Evolutionary conservation across 1,284 basidiomycete genomes (phyloP).

Genomic region (Cutaneotrichosporon cyanovorans): DNA sequence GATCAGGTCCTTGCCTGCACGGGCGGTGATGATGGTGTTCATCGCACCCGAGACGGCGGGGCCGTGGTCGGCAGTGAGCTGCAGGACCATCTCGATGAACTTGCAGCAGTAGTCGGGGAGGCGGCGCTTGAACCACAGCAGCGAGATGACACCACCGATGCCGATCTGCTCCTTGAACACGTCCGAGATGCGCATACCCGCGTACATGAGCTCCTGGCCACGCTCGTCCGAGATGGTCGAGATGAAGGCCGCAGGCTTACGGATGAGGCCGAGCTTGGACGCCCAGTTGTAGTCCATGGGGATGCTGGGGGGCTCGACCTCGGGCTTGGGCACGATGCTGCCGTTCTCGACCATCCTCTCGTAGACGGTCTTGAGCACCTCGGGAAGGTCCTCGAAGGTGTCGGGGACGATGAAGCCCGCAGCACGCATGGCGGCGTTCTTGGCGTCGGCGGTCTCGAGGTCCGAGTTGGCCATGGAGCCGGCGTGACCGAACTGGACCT

Average conservation of each 20-base stretch:
- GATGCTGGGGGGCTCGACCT: conserved; percentile 87
- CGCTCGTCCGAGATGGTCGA: conserved; percentile 99
- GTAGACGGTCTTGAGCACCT: conserved; percentile 76
- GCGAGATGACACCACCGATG: conserved; percentile 89
- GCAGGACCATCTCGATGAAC: conserved; percentile 99
- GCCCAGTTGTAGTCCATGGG: conserved; percentile 99
- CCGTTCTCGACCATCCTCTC: conserved; percentile 69
- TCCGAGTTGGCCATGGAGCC: conserved; percentile 98
- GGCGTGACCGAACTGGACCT: conserved; percentile 98
- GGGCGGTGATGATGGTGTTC: conserved; percentile 98
- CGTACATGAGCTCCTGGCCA: conserved; percentile 95
- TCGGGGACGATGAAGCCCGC: conserved; percentile 96
- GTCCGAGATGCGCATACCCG: conserved; percentile 97
- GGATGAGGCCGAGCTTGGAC: conserved; percentile 92
- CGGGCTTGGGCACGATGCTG: conserved; percentile 62
- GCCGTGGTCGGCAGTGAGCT: conserved; percentile 97
- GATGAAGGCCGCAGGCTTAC: conserved; percentile 98
- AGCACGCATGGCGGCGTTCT: conserved; percentile 90
- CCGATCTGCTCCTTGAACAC: conserved; percentile 98
- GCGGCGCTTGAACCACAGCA: conserved; percentile 97
- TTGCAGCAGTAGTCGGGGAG: conserved; percentile 56
- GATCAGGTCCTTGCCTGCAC: conserved; percentile 97
- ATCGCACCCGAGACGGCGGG: conserved; percentile 86
- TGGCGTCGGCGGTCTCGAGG: conserved; percentile 92
- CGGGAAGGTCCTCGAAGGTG: conserved; percentile 93